Percentiles rank a stretch among this genome's conserved stretches.
phyloP scores from a whole-genome alignment of 2,329 filamentous ascomycete species.

The Talaromyces sp. region DNA sequence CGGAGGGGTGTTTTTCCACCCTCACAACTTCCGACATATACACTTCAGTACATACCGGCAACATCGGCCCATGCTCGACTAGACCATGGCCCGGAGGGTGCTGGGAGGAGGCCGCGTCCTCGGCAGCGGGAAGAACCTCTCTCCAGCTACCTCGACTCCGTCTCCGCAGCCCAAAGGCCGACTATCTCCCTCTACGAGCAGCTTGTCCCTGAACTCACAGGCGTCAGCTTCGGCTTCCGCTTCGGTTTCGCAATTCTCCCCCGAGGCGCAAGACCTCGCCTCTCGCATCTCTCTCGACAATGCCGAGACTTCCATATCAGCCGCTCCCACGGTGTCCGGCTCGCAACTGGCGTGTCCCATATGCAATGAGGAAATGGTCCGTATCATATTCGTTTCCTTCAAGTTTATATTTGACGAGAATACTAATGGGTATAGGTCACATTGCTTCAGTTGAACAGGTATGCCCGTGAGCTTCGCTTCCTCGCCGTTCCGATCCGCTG shows the following conservation, averaged over 20 bases:
- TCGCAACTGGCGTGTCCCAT: slow-evolving; percentile 87
- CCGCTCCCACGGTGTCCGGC: slow-evolving; percentile 51
- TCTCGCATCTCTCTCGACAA: slow-evolving; percentile 72
- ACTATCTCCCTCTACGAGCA: slow-evolving; percentile 64
- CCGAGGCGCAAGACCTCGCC: slow-evolving; percentile 70
- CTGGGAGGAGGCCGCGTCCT: slow-evolving; percentile 89
- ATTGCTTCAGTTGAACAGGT: slow-evolving; percentile 83
- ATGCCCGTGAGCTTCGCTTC: slow-evolving; percentile 16
- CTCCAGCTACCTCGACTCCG: slow-evolving; percentile 52
- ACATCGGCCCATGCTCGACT: slow-evolving; percentile 30
- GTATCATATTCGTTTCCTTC: slow-evolving; percentile 14
- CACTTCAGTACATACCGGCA: slow-evolving; percentile 5
- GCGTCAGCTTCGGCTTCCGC: slow-evolving; percentile 54
- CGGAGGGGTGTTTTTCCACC: not conserved
- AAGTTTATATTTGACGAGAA: not conserved
- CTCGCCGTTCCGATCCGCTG: slow-evolving; percentile 14
- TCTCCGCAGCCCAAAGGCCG: slow-evolving; percentile 36
- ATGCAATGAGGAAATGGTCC: slow-evolving; percentile 95
- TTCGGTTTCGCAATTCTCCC: slow-evolving; percentile 66
- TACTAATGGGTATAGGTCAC: slow-evolving; percentile 62
- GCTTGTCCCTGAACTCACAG: slow-evolving; percentile 70
- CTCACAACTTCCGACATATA: not conserved
- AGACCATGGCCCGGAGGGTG: slow-evolving; percentile 73
- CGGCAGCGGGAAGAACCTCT: slow-evolving; percentile 78
- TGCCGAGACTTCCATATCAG: slow-evolving; percentile 46